phyloP scores from a whole-genome alignment of 805 yeast species.

The Yamadazyma kitorensis region DNA sequence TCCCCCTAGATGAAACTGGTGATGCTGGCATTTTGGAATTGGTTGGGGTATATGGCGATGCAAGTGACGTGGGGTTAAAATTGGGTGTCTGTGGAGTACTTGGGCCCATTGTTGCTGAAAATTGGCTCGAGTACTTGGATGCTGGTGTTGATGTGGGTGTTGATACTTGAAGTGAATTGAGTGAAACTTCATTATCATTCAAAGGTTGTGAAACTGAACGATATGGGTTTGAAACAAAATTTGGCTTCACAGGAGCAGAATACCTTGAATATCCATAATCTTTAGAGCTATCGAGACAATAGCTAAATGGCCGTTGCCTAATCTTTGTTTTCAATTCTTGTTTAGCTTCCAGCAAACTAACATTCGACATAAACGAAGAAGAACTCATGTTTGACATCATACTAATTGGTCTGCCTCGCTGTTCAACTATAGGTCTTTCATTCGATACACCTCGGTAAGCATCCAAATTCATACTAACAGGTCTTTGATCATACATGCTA shows the following conservation, averaged over 20 bases:
- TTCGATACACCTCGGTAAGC: slow-evolving; percentile 7
- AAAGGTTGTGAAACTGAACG: too few species aligned
- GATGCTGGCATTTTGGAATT: too few species aligned
- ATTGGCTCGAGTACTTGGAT: too few species aligned
- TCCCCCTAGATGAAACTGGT: too few species aligned
- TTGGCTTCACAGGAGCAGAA: background rate
- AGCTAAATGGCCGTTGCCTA: slow-evolving; percentile 26
- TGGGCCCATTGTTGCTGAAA: background rate
- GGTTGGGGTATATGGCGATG: too few species aligned
- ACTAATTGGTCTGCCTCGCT: slow-evolving; percentile 8
- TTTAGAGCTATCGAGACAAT: slow-evolving; percentile 22
- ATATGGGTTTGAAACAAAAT: slow-evolving; percentile 5
- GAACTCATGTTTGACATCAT: slow-evolving; percentile 9
- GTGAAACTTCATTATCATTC: too few species aligned
- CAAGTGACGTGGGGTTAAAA: slow-evolving; percentile 1
- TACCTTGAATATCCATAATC: slow-evolving; percentile 18
- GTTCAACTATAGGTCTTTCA: slow-evolving; percentile 3
- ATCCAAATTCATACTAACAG: slow-evolving; percentile 10
- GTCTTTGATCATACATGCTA: slow-evolving; percentile 6
- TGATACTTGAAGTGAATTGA: too few species aligned
- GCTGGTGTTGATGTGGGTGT: too few species aligned
- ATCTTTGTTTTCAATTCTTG: slow-evolving; percentile 17
- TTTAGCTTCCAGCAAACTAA: slow-evolving; percentile 12
- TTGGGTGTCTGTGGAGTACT: background rate
- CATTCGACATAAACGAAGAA: slow-evolving; percentile 3